phyloP scores from a whole-genome alignment of 768 basidiomycete genomes.

The Crucibulum laeve region DNA sequence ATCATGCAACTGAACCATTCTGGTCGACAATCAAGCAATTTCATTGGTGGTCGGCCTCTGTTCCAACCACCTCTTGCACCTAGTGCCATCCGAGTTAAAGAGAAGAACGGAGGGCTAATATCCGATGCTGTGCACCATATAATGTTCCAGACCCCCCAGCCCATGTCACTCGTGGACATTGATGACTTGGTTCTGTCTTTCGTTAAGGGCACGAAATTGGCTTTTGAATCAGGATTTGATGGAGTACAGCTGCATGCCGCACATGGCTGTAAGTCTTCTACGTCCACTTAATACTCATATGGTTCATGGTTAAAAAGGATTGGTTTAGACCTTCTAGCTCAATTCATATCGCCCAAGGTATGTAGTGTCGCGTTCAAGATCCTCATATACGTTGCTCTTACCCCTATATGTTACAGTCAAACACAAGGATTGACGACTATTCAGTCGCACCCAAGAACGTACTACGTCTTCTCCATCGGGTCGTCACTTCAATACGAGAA shows the following conservation, averaged over 20 bases:
- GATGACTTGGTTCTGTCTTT: constrained; percentile 57
- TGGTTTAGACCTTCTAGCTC: constrained; percentile 64
- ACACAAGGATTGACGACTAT: constrained; percentile 53
- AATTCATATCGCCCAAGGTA: constrained; percentile 76
- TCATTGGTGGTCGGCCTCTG: constrained; percentile 63
- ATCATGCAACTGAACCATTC: constrained; percentile 83
- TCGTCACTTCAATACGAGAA: constrained; percentile 52
- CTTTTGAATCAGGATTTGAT: constrained; percentile 71
- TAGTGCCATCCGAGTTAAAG: constrained; percentile 52
- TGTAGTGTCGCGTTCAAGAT: background rate
- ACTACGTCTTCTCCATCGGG: constrained; percentile 54
- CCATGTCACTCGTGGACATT: constrained; percentile 60
- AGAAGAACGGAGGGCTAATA: constrained; percentile 19
- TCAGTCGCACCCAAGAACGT: constrained; percentile 34
- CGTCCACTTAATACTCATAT: background rate
- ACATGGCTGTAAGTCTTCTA: constrained; percentile 69
- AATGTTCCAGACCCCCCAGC: constrained; percentile 59
- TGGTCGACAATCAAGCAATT: constrained; percentile 77
- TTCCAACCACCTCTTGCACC: constrained; percentile 67
- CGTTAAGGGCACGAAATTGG: constrained; percentile 60
- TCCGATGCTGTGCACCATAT: constrained; percentile 37
- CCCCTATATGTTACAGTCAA: constrained; percentile 11
- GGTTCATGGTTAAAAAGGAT: constrained; percentile 1
- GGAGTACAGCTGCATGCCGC: constrained; percentile 83
- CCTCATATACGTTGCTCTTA: background rate